Evolutionary conservation across 371 early-diverging fungal species (phyloP).

Genomic region (Mucor plumbeus): DNA sequence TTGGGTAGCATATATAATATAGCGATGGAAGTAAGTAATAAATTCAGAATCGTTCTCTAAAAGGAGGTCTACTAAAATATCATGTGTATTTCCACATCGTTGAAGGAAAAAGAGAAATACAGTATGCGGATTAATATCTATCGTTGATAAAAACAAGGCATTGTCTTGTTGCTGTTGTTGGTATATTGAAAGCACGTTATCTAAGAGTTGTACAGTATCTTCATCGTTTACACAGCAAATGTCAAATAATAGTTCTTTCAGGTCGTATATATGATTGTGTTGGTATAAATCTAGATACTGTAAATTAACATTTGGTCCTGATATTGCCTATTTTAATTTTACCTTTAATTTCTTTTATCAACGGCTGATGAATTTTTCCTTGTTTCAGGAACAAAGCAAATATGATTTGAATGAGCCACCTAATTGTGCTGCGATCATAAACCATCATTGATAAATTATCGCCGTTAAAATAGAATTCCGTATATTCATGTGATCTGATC

Average conservation of each 20-base stretch:
- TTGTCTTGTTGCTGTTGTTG: conserved; percentile 6
- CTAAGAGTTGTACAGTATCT: conserved; percentile 11
- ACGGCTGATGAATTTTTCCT: neutral
- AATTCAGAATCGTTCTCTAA: conserved; percentile 25
- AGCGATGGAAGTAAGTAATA: conserved; percentile 22
- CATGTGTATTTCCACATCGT: conserved; percentile 25
- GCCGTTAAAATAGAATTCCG: conserved; percentile 20
- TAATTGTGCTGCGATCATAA: neutral
- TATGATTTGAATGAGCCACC: conserved; percentile 3
- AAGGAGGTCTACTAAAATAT: conserved; percentile 29
- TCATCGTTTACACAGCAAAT: conserved; percentile 31
- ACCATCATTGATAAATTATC: neutral
- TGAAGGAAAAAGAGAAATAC: conserved; percentile 26
- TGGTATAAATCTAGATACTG: neutral
- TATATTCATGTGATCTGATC: conserved; percentile 19
- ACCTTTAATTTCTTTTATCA: conserved; percentile 3
- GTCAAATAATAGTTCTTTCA: conserved; percentile 8
- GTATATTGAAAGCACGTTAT: conserved; percentile 14
- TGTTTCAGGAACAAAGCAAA: neutral
- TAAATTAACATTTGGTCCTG: neutral
- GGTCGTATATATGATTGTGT: neutral
- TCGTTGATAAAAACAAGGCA: neutral
- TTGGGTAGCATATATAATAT: conserved; percentile 12
- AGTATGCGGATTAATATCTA: conserved; percentile 23
- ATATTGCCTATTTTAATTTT: neutral